Evolutionary conservation across 495 filamentous ascomycete genomes (phyloP).

Genomic region (Xylaria castorea): DNA sequence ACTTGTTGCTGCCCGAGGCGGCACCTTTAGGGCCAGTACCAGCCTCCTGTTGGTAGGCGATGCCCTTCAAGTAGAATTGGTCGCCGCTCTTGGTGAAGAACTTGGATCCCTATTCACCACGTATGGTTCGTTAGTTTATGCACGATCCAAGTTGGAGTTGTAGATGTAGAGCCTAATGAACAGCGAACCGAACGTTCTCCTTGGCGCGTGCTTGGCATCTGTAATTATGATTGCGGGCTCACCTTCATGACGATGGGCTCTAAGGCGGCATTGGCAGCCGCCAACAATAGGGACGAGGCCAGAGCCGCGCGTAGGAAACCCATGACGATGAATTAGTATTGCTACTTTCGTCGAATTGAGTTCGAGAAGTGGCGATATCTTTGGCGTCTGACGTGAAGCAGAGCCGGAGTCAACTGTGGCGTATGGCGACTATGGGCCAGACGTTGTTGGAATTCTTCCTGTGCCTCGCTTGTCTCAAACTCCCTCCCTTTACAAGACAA

Average conservation of each 20-base stretch:
- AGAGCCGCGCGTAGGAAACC: slow-evolving; percentile 51
- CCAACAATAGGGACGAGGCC: slow-evolving; percentile 51
- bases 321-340: slow-evolving; percentile 34
- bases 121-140: neutral
- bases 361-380: neutral
- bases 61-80: slow-evolving; percentile 87
- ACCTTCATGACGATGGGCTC: slow-evolving; percentile 77
- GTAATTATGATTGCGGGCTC: slow-evolving; percentile 1
- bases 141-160: neutral
- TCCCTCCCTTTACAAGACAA: neutral
- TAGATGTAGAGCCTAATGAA: neutral
- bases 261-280: slow-evolving; percentile 60
- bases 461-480: slow-evolving; percentile 7
- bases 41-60: slow-evolving; percentile 81
- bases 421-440: neutral
- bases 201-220: neutral
- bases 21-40: slow-evolving; percentile 48
- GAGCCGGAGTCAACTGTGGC: neutral
- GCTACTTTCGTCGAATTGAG: neutral
- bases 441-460: slow-evolving; percentile 1
- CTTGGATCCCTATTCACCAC: slow-evolving; percentile 49
- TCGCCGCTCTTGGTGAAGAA: slow-evolving; percentile 73
- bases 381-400: neutral
- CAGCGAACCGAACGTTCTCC: slow-evolving; percentile 2
- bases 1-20: slow-evolving; percentile 49